phyloP scores from a whole-genome alignment of 2,329 filamentous ascomycete species.

The Basipetospora chlamydospora region DNA sequence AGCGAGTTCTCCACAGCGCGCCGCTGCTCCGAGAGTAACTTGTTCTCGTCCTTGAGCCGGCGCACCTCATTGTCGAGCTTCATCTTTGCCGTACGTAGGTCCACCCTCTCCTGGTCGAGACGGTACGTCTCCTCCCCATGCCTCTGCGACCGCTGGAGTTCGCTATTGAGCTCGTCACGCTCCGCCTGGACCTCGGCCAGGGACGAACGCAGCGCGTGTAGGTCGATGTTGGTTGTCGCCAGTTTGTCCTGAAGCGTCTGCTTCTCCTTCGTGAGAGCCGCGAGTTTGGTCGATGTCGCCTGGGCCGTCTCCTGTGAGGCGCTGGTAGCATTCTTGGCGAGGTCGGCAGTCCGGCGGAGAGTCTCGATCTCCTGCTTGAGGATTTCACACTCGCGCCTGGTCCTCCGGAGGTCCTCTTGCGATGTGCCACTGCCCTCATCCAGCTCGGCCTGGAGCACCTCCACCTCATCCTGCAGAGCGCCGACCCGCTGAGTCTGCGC shows the following conservation, averaged over 20 bases:
- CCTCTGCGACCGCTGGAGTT: conserved; percentile 39
- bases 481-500: conserved; percentile 50
- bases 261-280: conserved; percentile 44
- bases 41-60: conserved; percentile 50
- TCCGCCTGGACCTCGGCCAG: conserved; percentile 47
- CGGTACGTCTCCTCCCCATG: conserved; percentile 44
- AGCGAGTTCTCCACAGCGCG: conserved; percentile 47
- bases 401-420: conserved; percentile 15
- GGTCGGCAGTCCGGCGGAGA: conserved; percentile 13
- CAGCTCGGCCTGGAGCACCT: conserved; percentile 51
- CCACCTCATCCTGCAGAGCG: conserved; percentile 60
- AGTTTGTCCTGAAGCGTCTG: conserved; percentile 50
- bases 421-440: conserved; percentile 51
- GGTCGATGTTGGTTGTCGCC: conserved; percentile 41
- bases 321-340: conserved; percentile 14
- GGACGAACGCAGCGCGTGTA: conserved; percentile 41
- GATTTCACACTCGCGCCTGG: conserved; percentile 14
- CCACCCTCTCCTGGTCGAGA: conserved; percentile 53
- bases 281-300: conserved; percentile 35
- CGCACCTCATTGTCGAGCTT: conserved; percentile 55
- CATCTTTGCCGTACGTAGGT: conserved; percentile 51
- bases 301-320: conserved; percentile 19
- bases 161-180: conserved; percentile 49
- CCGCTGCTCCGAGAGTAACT: conserved; percentile 38
- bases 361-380: conserved; percentile 24